These are phyloP conservation scores for Eimeria sp. DNA, from an alignment of 169 alveolate genomes.

Conservation along the genomic window DNA sequence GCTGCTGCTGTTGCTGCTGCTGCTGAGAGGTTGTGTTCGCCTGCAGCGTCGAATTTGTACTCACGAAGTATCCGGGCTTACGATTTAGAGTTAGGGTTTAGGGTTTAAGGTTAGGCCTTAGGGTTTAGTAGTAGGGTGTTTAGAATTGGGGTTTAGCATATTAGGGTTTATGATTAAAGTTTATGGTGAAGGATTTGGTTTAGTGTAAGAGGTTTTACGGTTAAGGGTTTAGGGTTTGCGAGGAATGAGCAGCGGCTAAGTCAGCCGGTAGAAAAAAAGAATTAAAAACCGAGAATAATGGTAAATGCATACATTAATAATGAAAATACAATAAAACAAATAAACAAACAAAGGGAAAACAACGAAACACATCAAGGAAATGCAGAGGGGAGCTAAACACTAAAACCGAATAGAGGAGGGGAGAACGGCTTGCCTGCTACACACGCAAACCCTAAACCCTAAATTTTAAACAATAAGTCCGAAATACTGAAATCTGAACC, in stretches of 20 bases:
- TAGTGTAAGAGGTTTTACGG: not conserved
- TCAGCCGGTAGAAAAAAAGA: not conserved
- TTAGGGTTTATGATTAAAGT: not conserved
- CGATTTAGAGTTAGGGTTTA: not conserved
- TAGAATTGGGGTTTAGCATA: no score
- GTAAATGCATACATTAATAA: not conserved
- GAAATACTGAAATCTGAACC: no score
- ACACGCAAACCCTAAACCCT: not conserved
- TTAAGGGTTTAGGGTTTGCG: not conserved
- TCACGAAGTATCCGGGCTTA: not conserved
- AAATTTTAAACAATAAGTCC: no score
- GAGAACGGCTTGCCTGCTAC: no score
- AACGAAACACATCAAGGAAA: no score
- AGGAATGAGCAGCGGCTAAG: not conserved
- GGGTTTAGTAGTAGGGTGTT: no score
- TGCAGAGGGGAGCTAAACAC: no score
- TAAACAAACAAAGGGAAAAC: no score
- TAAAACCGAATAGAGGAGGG: no score
- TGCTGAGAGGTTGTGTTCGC: not conserved
- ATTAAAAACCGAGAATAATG: no score
- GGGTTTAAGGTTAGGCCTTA: not conserved
- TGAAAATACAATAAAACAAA: no score
- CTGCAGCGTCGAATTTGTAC: not conserved
- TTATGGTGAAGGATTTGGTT: not conserved
- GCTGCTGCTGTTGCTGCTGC: conserved; percentile 6